These are phyloP conservation scores for Ceriops decandra DNA, from an alignment of 345 rosid species.

Conservation along the genomic window DNA sequence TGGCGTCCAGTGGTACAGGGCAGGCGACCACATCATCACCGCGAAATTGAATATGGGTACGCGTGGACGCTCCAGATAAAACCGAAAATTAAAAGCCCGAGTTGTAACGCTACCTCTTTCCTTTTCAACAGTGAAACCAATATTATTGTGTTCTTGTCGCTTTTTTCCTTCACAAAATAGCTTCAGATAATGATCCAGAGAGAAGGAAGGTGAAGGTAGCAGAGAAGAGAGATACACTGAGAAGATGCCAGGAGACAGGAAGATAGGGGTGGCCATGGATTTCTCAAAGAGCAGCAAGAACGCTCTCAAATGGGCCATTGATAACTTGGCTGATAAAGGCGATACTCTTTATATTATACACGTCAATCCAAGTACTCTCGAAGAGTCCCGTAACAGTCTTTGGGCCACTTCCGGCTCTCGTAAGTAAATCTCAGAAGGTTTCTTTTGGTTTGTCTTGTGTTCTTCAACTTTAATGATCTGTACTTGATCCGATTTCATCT, in stretches of 20 bases:
- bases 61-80: slow-evolving; percentile 11
- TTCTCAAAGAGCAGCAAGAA: slow-evolving; percentile 89
- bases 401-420: slow-evolving; percentile 77
- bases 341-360: slow-evolving; percentile 71
- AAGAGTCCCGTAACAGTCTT: slow-evolving; percentile 48
- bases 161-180: too few species aligned
- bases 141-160: not conserved
- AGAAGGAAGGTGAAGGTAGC: not conserved
- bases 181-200: too few species aligned
- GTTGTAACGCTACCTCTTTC: not conserved
- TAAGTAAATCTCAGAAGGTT: slow-evolving; percentile 24
- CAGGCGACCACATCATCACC: too few species aligned
- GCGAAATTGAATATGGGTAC: too few species aligned
- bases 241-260: slow-evolving; percentile 62
- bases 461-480: slow-evolving; percentile 5
- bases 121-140: not conserved
- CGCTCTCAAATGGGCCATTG: slow-evolving; percentile 81
- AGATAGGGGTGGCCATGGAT: slow-evolving; percentile 83
- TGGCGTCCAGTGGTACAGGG: too few species aligned
- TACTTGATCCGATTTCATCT: slow-evolving; percentile 11
- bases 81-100: not conserved
- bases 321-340: slow-evolving; percentile 72
- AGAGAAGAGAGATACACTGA: not conserved
- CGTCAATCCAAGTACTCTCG: slow-evolving; percentile 41
- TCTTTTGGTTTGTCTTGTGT: not conserved